phyloP scores from a whole-genome alignment of 352 stramenopile genomes.

The Phytophthora crassamura region DNA sequence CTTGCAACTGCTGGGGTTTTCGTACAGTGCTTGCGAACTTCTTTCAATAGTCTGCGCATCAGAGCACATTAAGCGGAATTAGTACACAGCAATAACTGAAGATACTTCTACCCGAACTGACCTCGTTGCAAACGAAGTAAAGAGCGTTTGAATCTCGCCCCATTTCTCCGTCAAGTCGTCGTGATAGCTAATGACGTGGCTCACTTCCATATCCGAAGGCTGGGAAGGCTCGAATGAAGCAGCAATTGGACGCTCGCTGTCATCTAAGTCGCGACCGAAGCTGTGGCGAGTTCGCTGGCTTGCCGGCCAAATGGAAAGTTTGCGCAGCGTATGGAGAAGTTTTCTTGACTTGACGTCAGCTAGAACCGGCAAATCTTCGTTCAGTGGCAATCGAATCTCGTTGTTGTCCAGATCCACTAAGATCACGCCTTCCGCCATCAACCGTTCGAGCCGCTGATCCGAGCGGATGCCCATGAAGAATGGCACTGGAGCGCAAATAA shows the following conservation, averaged over 20 bases:
- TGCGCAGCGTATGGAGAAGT: conserved; percentile 57
- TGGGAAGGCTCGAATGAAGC: conserved; percentile 27
- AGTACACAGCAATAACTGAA: not conserved
- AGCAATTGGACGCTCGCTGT: conserved; percentile 4
- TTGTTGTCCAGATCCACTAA: conserved; percentile 79
- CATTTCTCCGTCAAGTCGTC: conserved; percentile 69
- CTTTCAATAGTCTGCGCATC: conserved; percentile 59
- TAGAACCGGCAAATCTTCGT: conserved; percentile 54
- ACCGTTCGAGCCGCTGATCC: conserved; percentile 40
- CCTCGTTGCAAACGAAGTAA: conserved; percentile 58
- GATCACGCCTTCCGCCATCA: conserved; percentile 64
- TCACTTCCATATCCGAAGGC: conserved; percentile 38
- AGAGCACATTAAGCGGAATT: not conserved
- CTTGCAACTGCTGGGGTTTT: conserved; percentile 17
- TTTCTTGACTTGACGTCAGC: conserved; percentile 70
- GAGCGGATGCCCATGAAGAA: conserved; percentile 82
- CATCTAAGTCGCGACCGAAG: conserved; percentile 18
- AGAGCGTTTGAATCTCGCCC: conserved; percentile 61
- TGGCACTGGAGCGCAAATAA: conserved; percentile 73
- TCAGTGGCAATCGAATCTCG: conserved; percentile 52
- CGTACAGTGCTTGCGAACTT: conserved; percentile 65
- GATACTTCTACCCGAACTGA: conserved; percentile 18
- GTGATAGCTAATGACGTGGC: conserved; percentile 33
- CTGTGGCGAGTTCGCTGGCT: conserved; percentile 39
- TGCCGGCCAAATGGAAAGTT: conserved; percentile 51